phyloP scores from a whole-genome alignment of 2,329 filamentous ascomycete genomes.

The Hyphodiscus sp. region DNA sequence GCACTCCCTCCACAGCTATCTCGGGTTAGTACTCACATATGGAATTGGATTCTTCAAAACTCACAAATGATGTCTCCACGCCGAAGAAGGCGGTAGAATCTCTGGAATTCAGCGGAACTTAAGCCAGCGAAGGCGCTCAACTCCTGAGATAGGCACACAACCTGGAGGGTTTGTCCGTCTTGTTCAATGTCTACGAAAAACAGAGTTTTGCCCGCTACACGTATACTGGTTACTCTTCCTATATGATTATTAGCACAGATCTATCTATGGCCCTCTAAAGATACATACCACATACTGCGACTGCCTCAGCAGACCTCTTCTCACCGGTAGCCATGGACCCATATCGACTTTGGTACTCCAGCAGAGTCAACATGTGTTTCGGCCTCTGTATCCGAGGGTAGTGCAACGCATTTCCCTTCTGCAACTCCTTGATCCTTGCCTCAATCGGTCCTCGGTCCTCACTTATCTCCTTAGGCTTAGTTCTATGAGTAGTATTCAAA shows the following conservation, averaged over 20 bases:
- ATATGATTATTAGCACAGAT: constrained; percentile 25
- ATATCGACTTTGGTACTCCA: constrained; percentile 28
- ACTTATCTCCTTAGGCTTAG: background rate
- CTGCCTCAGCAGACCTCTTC: constrained; percentile 11
- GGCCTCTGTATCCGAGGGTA: constrained; percentile 46
- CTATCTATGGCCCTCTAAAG: constrained; percentile 8
- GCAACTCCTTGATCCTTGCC: constrained; percentile 49
- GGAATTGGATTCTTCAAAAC: constrained; percentile 29
- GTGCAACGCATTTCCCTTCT: constrained; percentile 40
- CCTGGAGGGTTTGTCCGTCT: constrained; percentile 66
- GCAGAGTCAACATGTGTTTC: constrained; percentile 30
- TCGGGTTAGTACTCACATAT: constrained; percentile 11
- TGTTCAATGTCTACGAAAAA: constrained; percentile 78
- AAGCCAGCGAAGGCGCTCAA: constrained; percentile 30
- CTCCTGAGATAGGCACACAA: constrained; percentile 63
- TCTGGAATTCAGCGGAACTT: constrained; percentile 43
- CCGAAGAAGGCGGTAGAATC: constrained; percentile 59
- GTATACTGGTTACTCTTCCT: constrained; percentile 71
- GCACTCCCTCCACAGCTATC: constrained; percentile 56
- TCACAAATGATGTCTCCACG: constrained; percentile 80
- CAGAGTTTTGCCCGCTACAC: constrained; percentile 68
- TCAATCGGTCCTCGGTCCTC: constrained; percentile 6
- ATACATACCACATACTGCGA: constrained; percentile 23
- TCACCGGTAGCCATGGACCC: constrained; percentile 31
- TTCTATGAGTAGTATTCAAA: background rate